Conservation (phyloP, 176 grass and related monocot genomes). For the Eremochloa ophiuroides region DNA sequence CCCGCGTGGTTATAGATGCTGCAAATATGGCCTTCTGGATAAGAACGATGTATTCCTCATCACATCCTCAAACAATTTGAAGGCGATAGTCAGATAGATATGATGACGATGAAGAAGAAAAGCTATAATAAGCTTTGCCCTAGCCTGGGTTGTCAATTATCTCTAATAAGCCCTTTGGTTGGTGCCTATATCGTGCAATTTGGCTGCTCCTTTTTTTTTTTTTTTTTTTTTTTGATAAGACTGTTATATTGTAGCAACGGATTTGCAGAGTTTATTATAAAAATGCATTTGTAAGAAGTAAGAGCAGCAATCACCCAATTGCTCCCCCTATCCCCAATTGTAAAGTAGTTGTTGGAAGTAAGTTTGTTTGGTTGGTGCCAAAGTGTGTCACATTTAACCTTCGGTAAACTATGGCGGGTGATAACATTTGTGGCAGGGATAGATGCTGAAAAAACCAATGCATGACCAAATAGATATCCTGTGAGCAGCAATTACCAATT, state of each 20-base stretch:
- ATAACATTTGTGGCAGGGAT: no score
- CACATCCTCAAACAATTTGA: background rate
- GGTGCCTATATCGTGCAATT: constrained; percentile 14
- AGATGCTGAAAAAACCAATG: no score
- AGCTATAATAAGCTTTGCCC: constrained; percentile 25
- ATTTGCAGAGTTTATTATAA: background rate
- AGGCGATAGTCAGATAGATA: background rate
- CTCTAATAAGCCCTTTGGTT: constrained; percentile 24
- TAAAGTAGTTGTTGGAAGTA: no score
- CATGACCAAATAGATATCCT: no score
- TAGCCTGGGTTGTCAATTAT: constrained; percentile 5
- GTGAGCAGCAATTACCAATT: no score
- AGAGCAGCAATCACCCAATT: background rate
- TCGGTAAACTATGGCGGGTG: no score
- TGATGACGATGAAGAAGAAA: background rate
- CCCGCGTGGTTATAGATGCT: constrained; percentile 68
- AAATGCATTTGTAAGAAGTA: background rate
- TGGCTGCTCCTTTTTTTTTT: background rate
- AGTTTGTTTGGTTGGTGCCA: no score
- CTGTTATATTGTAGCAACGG: constrained; percentile 18
- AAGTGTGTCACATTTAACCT: no score
- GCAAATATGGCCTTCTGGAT: background rate
- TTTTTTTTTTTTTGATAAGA: background rate
- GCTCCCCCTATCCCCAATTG: no score
- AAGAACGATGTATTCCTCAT: background rate